Evolutionary conservation across 768 basidiomycete genomes (phyloP).

Genomic region (Hirschioporus abietinus): DNA sequence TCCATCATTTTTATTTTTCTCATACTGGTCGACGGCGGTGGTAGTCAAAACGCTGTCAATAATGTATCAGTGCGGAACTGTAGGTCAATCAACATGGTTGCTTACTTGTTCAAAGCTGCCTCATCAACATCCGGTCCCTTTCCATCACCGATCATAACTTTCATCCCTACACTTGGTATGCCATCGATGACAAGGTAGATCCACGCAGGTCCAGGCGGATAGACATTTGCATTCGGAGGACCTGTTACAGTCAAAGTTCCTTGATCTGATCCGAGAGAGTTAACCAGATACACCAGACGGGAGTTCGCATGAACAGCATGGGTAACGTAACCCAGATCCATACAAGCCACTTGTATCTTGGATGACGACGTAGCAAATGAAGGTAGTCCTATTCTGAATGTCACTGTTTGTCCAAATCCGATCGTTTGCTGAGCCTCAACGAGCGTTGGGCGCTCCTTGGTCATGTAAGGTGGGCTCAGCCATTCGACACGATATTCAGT

Average conservation of each 20-base stretch:
- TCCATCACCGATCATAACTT: conserved; percentile 68
- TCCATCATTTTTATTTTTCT: conserved; percentile 27
- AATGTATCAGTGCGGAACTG: not conserved
- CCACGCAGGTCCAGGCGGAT: conserved; percentile 82
- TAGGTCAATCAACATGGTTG: conserved; percentile 4
- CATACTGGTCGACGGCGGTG: conserved; percentile 47
- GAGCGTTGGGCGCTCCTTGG: conserved; percentile 50
- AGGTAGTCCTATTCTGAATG: conserved; percentile 38
- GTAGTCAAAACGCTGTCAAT: conserved; percentile 40
- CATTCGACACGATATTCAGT: conserved; percentile 90
- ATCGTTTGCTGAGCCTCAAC: conserved; percentile 29
- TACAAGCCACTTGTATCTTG: conserved; percentile 58
- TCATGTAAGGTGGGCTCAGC: conserved; percentile 80
- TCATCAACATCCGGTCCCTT: conserved; percentile 52
- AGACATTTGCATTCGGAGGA: conserved; percentile 59
- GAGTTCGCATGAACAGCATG: conserved; percentile 73
- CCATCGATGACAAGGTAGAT: conserved; percentile 60
- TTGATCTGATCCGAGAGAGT: conserved; percentile 37
- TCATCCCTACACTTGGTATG: conserved; percentile 58
- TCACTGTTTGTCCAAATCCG: conserved; percentile 39
- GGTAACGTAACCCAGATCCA: conserved; percentile 82
- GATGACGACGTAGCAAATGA: conserved; percentile 30
- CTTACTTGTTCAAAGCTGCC: conserved; percentile 54
- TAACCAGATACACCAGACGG: conserved; percentile 63
- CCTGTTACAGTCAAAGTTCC: conserved; percentile 51